phyloP scores from a whole-genome alignment of 345 rosid species.

The Corchorus capsularis region DNA sequence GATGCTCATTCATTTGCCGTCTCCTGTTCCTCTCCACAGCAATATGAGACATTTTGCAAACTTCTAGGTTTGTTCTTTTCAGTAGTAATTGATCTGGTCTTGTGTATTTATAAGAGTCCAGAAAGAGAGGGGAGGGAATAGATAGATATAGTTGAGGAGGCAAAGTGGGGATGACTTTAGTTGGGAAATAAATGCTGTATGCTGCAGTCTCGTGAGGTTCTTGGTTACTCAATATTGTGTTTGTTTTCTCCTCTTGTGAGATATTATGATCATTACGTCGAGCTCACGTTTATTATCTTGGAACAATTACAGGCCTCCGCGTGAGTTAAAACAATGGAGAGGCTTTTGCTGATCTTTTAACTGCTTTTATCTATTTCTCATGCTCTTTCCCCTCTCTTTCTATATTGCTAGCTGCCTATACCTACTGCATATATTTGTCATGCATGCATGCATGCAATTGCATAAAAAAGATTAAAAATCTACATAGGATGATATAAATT shows the following conservation, averaged over 20 bases:
- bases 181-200: conserved; percentile 47
- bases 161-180: conserved; percentile 7
- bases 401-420: no score
- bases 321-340: conserved; percentile 33
- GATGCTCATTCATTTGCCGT: conserved; percentile 92
- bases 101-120: conserved; percentile 28
- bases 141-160: background rate
- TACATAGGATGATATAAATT: background rate
- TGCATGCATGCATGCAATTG: background rate
- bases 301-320: conserved; percentile 49
- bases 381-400: conserved; percentile 13
- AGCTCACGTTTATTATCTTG: conserved; percentile 62
- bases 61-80: background rate
- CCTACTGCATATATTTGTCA: background rate
- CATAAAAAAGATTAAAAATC: no score
- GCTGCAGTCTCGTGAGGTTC: conserved; percentile 65
- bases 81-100: background rate
- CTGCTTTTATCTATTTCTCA: conserved; percentile 24
- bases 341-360: conserved; percentile 11
- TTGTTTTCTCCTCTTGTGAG: conserved; percentile 1
- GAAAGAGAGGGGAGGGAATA: background rate
- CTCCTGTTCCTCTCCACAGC: conserved; percentile 95
- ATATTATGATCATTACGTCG: conserved; percentile 28
- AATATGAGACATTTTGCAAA: conserved; percentile 61
- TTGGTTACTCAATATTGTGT: conserved; percentile 18